phyloP scores from a whole-genome alignment of 163 green algal species.

The Trebouxiophyceae sp. region DNA sequence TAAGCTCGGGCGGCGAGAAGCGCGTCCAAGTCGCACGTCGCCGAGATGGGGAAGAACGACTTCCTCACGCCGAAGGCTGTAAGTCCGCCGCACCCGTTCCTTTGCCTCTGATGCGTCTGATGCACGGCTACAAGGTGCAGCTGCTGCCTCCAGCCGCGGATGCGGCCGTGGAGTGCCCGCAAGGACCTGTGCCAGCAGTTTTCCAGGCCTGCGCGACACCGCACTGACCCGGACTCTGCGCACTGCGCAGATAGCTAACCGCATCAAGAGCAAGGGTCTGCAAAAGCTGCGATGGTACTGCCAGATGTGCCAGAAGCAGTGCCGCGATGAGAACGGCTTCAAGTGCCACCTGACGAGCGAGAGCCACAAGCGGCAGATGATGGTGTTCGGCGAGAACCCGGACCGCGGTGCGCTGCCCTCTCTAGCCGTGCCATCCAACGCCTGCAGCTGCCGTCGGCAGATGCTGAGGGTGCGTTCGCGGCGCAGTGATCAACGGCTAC shows the following conservation, averaged over 20 bases:
- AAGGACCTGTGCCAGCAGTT: too few species aligned
- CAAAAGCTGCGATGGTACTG: constrained; percentile 97
- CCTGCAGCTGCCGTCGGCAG: too few species aligned
- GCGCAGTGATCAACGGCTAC: constrained; percentile 43
- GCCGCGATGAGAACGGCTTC: constrained; percentile 98
- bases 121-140: neutral
- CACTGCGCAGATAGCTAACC: constrained; percentile 80
- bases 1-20: too few species aligned
- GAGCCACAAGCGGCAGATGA: constrained; percentile 86
- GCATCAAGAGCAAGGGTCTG: constrained; percentile 97
- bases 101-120: neutral
- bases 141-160: too few species aligned
- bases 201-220: too few species aligned
- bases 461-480: too few species aligned
- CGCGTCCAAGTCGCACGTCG: too few species aligned
- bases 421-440: too few species aligned
- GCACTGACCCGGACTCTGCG: too few species aligned
- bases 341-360: constrained; percentile 96
- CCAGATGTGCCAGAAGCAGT: constrained; percentile 98
- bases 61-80: constrained; percentile 78
- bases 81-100: constrained; percentile 3
- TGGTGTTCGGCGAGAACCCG: constrained; percentile 86
- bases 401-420: constrained; percentile 10
- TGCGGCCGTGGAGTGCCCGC: too few species aligned
- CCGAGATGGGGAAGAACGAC: constrained; percentile 45